Evolutionary conservation across 73 alveolate species (phyloP).

Genomic region (Tetrahymena elliotti): DNA sequence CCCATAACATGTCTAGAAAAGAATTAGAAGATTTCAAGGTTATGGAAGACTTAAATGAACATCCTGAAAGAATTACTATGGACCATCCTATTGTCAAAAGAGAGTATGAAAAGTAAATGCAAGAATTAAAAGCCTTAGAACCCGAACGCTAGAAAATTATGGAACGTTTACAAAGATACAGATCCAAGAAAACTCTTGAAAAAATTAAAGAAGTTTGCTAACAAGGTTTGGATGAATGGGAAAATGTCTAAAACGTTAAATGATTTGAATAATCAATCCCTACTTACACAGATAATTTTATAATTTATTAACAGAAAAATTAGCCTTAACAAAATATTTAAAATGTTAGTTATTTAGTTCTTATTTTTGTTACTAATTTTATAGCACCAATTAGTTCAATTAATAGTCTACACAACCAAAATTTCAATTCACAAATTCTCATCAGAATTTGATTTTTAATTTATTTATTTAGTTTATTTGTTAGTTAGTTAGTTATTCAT

Average conservation of each 20-base stretch:
- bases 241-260: background rate
- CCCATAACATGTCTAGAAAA: conserved; percentile 21
- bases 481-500: too few relatives aligned
- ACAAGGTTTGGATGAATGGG: background rate
- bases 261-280: background rate
- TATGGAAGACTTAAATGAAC: background rate
- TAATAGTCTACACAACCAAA: too few relatives aligned
- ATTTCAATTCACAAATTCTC: too few relatives aligned
- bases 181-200: background rate
- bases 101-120: background rate
- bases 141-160: background rate
- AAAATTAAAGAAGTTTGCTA: background rate
- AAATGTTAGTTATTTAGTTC: background rate
- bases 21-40: conserved; percentile 15
- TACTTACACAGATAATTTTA: background rate
- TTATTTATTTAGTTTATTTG: too few relatives aligned
- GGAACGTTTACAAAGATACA: background rate
- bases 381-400: background rate
- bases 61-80: background rate
- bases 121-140: background rate
- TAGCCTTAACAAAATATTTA: background rate
- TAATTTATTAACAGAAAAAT: background rate
- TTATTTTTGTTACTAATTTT: background rate
- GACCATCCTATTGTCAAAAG: background rate
- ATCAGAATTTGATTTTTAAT: too few relatives aligned